Conservation (phyloP, 2,329 filamentous ascomycete species). For the Calonectria pseudoreteaudii region DNA sequence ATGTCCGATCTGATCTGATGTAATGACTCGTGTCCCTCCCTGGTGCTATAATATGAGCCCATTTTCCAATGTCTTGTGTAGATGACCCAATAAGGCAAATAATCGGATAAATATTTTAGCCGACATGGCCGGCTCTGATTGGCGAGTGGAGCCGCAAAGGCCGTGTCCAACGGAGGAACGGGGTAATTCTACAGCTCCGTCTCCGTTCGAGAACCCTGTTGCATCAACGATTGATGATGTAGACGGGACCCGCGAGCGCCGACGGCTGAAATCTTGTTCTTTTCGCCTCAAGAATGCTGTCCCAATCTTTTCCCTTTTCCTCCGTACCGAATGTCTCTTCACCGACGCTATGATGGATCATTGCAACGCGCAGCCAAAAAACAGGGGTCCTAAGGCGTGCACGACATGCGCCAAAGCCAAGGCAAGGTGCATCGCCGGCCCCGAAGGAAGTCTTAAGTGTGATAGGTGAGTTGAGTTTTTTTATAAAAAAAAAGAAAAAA, state of each 20-base stretch:
- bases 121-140: neutral
- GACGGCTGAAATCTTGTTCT: conserved; percentile 20
- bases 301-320: conserved; percentile 21
- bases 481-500: no score
- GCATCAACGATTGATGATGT: conserved; percentile 26
- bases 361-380: conserved; percentile 37
- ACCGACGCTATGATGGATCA: conserved; percentile 37
- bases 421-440: conserved; percentile 60
- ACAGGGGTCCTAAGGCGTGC: conserved; percentile 62
- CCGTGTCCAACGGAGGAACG: conserved; percentile 43
- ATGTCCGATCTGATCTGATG: neutral
- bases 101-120: neutral
- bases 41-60: neutral
- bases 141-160: neutral
- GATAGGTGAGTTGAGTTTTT: conserved; percentile 55
- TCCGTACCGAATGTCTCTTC: conserved; percentile 30
- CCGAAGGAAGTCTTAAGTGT: conserved; percentile 54
- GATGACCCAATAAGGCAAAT: neutral
- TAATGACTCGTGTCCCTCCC: neutral
- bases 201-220: conserved; percentile 37
- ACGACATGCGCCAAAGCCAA: conserved; percentile 65
- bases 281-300: conserved; percentile 28
- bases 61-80: neutral
- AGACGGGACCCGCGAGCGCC: conserved; percentile 31
- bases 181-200: conserved; percentile 43